These are phyloP conservation scores for Vitis hybrid DNA, from an alignment of 177 flowering plant genomes.

Conservation along the genomic window DNA sequence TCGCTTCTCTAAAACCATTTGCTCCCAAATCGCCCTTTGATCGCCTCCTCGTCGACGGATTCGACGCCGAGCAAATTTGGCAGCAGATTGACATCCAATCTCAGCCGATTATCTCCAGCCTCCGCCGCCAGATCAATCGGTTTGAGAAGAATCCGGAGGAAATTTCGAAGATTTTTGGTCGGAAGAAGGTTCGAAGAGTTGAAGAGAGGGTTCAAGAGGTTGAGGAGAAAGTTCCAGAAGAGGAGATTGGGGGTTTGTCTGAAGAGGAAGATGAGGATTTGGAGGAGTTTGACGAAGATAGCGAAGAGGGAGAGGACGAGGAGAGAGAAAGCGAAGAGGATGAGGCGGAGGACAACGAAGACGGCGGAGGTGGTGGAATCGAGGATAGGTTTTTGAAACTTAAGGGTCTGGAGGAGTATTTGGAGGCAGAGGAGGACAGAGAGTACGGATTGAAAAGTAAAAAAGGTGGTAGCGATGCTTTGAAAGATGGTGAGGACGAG, in stretches of 20 bases:
- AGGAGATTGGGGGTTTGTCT: constrained; percentile 21
- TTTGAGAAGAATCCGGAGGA: constrained; percentile 60
- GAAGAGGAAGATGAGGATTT: constrained; percentile 23
- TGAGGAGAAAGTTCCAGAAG: constrained; percentile 15
- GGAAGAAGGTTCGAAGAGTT: not conserved
- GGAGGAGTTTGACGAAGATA: constrained; percentile 26
- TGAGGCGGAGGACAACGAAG: constrained; percentile 29
- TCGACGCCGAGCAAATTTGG: constrained; percentile 96
- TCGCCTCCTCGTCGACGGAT: constrained; percentile 57
- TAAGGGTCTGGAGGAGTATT: constrained; percentile 70
- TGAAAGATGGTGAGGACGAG: constrained; percentile 6
- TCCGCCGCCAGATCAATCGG: constrained; percentile 50
- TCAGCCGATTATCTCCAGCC: constrained; percentile 43
- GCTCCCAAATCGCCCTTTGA: constrained; percentile 74
- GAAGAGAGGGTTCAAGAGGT: not conserved
- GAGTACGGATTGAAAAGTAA: constrained; percentile 55
- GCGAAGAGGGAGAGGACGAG: constrained; percentile 27
- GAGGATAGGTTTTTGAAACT: constrained; percentile 84
- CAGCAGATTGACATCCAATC: constrained; percentile 85
- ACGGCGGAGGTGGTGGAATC: constrained; percentile 34
- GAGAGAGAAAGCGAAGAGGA: constrained; percentile 29
- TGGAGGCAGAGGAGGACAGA: constrained; percentile 71
- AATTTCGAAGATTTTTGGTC: constrained; percentile 32
- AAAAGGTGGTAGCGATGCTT: constrained; percentile 1
- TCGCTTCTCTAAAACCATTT: constrained; percentile 55